Evolutionary conservation across 2,329 filamentous ascomycete genomes (phyloP).

Genomic region (Pyrenophora graminea): DNA sequence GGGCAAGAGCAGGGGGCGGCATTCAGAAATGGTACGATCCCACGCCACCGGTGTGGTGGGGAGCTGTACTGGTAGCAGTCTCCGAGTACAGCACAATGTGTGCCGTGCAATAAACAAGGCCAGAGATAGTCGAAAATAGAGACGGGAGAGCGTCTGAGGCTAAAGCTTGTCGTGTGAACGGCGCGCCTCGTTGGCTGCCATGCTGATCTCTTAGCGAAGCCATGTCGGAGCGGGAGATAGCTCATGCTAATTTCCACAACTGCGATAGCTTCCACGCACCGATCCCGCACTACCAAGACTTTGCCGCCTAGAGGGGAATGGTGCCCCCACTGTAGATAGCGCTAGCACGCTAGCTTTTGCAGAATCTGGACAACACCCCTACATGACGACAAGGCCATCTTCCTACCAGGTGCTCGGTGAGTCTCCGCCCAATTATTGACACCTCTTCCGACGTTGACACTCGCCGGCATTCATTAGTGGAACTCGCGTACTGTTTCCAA

Average conservation of each 20-base stretch:
- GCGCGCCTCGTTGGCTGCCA: constrained; percentile 7
- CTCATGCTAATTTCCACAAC: constrained; percentile 6
- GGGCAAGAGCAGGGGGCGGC: constrained; percentile 13
- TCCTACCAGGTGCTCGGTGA: background rate
- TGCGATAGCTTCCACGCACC: constrained; percentile 8
- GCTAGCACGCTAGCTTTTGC: constrained; percentile 5
- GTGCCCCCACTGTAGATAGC: background rate
- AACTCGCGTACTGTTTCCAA: background rate
- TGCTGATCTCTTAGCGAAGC: constrained; percentile 10
- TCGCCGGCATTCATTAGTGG: background rate
- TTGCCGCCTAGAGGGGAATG: background rate
- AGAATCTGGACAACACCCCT: constrained; percentile 8
- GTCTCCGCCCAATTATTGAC: background rate
- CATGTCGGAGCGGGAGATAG: constrained; percentile 14
- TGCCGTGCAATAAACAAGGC: background rate
- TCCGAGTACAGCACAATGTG: background rate
- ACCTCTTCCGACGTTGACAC: background rate
- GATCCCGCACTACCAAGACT: constrained; percentile 3
- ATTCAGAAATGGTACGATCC: constrained; percentile 6
- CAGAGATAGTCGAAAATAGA: constrained; percentile 15
- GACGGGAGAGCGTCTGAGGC: constrained; percentile 24
- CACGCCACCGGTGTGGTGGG: constrained; percentile 6
- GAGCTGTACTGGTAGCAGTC: constrained; percentile 7
- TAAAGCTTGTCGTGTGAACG: constrained; percentile 18
- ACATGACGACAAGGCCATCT: constrained; percentile 2